phyloP scores from a whole-genome alignment of 2,329 filamentous ascomycete genomes.

The Paraphaeosphaeria sporulosa region DNA sequence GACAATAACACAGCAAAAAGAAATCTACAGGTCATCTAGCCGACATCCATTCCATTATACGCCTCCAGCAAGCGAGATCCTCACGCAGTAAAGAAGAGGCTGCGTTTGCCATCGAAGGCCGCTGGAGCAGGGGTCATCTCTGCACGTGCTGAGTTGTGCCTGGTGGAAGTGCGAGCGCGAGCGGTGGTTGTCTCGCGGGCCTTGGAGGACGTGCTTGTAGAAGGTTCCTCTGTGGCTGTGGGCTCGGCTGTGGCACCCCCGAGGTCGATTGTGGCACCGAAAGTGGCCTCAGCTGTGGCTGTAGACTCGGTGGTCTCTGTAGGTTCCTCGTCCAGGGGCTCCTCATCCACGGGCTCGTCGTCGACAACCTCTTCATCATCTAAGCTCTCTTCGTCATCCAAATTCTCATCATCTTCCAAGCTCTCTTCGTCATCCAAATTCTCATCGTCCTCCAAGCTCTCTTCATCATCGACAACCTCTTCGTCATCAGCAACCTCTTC shows the following conservation, averaged over 20 bases:
- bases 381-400: background rate
- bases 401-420: background rate
- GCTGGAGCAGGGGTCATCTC: slow-evolving; percentile 6
- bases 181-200: no score
- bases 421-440: background rate
- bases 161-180: background rate
- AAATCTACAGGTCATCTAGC: no score
- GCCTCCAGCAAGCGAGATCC: background rate
- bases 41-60: no score
- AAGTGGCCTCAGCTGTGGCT: background rate
- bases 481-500: background rate
- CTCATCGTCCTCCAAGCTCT: background rate
- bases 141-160: background rate
- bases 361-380: background rate
- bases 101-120: background rate
- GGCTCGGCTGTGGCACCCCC: background rate
- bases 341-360: background rate
- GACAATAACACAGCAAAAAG: no score
- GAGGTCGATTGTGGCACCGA: no score
- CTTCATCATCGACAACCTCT: background rate
- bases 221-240: background rate
- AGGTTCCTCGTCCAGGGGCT: background rate
- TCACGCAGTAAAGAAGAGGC: slow-evolving; percentile 11
- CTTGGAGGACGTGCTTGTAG: background rate
- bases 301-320: background rate